Conservation (phyloP, 2,329 filamentous ascomycete species). For the Aaosphaeria arxii region DNA sequence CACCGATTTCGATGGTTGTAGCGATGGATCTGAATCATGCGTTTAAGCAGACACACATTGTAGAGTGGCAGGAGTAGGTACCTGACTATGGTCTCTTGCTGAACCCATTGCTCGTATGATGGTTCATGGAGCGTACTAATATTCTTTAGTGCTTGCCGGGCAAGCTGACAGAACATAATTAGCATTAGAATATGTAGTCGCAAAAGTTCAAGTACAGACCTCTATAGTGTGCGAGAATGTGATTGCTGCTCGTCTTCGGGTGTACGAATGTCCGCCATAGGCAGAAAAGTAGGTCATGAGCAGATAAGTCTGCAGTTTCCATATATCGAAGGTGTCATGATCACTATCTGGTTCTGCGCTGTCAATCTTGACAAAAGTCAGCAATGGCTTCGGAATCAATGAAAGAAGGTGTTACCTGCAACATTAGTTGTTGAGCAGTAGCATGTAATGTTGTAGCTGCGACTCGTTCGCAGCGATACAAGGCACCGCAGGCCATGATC, state of each 20-base stretch:
- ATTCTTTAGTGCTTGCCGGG: neutral
- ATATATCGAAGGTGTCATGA: neutral
- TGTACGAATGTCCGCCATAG: neutral
- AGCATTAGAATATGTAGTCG: neutral
- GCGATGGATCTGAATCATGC: slow-evolving; percentile 1
- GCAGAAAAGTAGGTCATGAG: slow-evolving; percentile 2
- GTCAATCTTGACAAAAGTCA: neutral
- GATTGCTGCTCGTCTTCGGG: neutral
- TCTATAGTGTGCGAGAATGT: slow-evolving; percentile 1
- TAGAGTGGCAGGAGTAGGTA: neutral
- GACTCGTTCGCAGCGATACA: slow-evolving; percentile 1
- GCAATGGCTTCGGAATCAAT: neutral
- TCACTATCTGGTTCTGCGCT: neutral
- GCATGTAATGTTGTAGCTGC: slow-evolving; percentile 1
- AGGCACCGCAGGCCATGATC: slow-evolving; percentile 2
- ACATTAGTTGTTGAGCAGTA: slow-evolving; percentile 1
- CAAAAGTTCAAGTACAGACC: neutral
- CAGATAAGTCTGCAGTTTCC: slow-evolving; percentile 3
- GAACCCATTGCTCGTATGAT: neutral
- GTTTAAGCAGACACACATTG: neutral
- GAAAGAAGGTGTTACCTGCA: neutral
- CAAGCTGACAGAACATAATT: neutral
- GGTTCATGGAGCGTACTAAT: neutral
- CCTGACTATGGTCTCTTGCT: neutral
- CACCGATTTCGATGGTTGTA: slow-evolving; percentile 1